Evolutionary conservation across 768 basidiomycete genomes (phyloP).

Genomic region (Tricholomella constricta): DNA sequence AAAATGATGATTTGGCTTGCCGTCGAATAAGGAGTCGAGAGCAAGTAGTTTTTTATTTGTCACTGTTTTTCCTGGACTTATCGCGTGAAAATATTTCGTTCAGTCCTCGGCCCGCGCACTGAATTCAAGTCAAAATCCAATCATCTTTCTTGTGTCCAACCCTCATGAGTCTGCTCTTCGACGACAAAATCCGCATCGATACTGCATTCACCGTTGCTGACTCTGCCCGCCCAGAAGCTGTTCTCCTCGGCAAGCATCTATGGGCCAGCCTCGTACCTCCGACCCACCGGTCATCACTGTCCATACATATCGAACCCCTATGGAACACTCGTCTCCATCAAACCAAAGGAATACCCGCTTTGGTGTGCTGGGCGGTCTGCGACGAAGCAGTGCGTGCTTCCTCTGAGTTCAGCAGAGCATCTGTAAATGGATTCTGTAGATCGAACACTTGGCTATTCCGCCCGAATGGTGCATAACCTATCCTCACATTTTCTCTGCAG

Average conservation of each 20-base stretch:
- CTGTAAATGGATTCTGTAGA: constrained; percentile 21
- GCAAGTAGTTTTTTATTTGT: constrained; percentile 16
- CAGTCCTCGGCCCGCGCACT: not conserved
- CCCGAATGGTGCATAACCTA: constrained; percentile 39
- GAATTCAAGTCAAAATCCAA: not conserved
- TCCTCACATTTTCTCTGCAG: constrained; percentile 33
- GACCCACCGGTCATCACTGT: constrained; percentile 12
- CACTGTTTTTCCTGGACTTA: constrained; percentile 11
- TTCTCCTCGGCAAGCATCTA: constrained; percentile 32
- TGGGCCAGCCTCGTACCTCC: constrained; percentile 29
- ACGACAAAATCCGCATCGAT: constrained; percentile 19
- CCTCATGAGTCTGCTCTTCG: constrained; percentile 32
- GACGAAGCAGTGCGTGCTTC: constrained; percentile 40
- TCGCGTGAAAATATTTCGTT: constrained; percentile 5
- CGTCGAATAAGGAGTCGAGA: not conserved
- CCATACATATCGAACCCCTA: constrained; percentile 17
- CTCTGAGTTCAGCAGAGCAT: not conserved
- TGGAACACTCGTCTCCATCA: not conserved
- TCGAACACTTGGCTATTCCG: constrained; percentile 41
- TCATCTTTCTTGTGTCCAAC: constrained; percentile 6
- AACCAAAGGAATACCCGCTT: constrained; percentile 3
- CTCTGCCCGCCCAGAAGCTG: constrained; percentile 18
- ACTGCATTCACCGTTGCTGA: constrained; percentile 29
- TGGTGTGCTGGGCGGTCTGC: constrained; percentile 35
- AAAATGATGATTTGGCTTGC: no score